Evolutionary conservation across 148 eudicot species (phyloP).

Genomic region (Mesembryanthemum crystallinum): DNA sequence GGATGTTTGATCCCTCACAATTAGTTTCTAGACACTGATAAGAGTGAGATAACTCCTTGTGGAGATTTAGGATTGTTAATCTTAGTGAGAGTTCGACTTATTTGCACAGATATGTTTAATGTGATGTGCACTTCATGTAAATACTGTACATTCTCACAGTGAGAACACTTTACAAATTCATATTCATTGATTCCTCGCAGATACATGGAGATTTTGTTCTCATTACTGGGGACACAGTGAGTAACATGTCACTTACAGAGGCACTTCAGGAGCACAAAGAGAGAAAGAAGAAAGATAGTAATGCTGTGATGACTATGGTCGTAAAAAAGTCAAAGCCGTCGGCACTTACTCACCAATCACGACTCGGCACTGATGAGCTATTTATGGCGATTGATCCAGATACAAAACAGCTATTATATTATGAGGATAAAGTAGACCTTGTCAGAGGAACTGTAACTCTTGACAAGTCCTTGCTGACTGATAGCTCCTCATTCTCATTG

Average conservation of each 20-base stretch:
- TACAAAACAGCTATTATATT: constrained; percentile 73
- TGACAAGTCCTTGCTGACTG: constrained; percentile 70
- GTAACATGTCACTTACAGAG: constrained; percentile 82
- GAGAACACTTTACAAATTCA: background rate
- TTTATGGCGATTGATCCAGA: constrained; percentile 86
- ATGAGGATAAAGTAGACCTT: constrained; percentile 73
- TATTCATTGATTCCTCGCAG: constrained; percentile 38
- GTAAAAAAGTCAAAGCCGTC: constrained; percentile 80
- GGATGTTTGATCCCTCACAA: background rate
- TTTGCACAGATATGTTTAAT: constrained; percentile 1
- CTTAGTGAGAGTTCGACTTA: background rate
- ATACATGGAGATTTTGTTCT: constrained; percentile 91
- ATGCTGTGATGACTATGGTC: constrained; percentile 97
- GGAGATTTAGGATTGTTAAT: background rate
- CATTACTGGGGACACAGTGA: constrained; percentile 83
- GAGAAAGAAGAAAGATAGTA: constrained; percentile 73
- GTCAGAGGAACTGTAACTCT: constrained; percentile 58
- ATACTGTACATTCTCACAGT: background rate
- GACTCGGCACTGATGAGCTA: constrained; percentile 94
- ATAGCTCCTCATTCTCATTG: constrained; percentile 57
- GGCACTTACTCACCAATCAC: constrained; percentile 64
- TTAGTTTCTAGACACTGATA: background rate
- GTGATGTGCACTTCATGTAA: background rate
- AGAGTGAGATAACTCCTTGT: background rate
- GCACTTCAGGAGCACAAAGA: constrained; percentile 90